These are phyloP conservation scores for Camelina neglecta DNA, from an alignment of 345 rosid species.

Conservation along the genomic window DNA sequence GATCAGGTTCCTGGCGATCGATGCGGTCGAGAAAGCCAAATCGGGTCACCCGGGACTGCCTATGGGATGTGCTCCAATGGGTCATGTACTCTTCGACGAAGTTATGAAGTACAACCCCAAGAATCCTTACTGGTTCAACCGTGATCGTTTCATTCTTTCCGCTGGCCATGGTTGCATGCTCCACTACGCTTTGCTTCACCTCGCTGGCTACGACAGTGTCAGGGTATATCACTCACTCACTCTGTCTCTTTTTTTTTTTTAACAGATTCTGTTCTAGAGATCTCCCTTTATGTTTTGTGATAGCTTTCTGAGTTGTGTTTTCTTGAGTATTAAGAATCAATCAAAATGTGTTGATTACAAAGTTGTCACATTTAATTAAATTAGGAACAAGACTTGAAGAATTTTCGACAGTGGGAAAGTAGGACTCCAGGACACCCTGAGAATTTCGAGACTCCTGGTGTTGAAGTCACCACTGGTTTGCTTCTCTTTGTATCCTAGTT, in stretches of 20 bases:
- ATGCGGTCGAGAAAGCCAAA: slow-evolving; percentile 63
- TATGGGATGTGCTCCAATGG: slow-evolving; percentile 80
- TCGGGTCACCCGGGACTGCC: slow-evolving; percentile 69
- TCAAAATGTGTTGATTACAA: neutral
- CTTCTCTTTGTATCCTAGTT: neutral
- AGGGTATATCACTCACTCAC: slow-evolving; percentile 46
- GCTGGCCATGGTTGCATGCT: slow-evolving; percentile 99
- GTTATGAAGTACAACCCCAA: slow-evolving; percentile 93
- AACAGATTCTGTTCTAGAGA: no score
- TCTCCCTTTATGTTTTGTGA: no score
- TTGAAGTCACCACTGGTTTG: slow-evolving; percentile 97
- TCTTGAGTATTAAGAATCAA: neutral
- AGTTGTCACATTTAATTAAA: neutral
- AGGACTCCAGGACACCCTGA: slow-evolving; percentile 98
- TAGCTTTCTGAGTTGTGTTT: neutral
- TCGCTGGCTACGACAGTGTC: slow-evolving; percentile 95
- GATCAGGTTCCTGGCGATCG: slow-evolving; percentile 56
- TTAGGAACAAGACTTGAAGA: slow-evolving; percentile 90
- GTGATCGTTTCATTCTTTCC: slow-evolving; percentile 93
- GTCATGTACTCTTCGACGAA: slow-evolving; percentile 91
- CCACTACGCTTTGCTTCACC: slow-evolving; percentile 92
- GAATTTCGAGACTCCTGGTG: slow-evolving; percentile 97
- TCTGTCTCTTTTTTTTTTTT: neutral
- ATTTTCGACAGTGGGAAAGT: slow-evolving; percentile 96
- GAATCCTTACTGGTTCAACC: slow-evolving; percentile 98